Evolutionary conservation across 345 rosid species (phyloP), one percentile per base, ranked within the genome.

Genomic region (Trapa bicornis): DNA sequence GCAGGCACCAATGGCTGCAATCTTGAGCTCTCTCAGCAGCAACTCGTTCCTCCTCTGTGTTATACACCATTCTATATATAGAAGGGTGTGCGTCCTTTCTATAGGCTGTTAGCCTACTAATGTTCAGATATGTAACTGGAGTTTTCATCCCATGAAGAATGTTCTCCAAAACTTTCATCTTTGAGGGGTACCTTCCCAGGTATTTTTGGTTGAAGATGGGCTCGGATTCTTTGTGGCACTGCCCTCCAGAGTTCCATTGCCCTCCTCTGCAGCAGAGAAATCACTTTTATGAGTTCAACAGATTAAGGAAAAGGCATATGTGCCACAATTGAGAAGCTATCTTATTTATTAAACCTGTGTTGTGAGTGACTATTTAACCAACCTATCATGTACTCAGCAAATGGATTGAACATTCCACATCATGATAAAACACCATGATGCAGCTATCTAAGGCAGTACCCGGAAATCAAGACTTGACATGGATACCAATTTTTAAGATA

Each of bases 81-180:
- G 97, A 85, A 33, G 97, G 98, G 67, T 88, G 94, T 1, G 85
- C 96, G 53, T 93, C 98, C 80, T 90, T 88, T 72, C 98, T 74
- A 73, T 82, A 85, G 77, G 81, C 93, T 0, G 96, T 85, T 61
- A 93, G 84, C 71, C 86, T 69, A 72, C 89, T 89, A 54, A 93
- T 83, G 84, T 93, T 93, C 61, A 93, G 73, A 63, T 87, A 93
- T 13, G 69, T 66, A 36, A 89, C 83, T 0, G 92, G 87, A 43
- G 85, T 85, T 79, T 84, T 89, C 82, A 83, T 84, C 43, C 75
- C 80, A 9, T 45, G 75, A 61, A 88, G 82, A 47, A 87, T 83
- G 22, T 77, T 50, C 69, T 88, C 89, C 3, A 88, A 64, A 56
- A 81, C 92, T 77, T 74, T 83, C 98, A 93, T 90, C 77, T 93